phyloP scores from a whole-genome alignment of 257 asterid genomes.

The Fraxinus anomala region DNA sequence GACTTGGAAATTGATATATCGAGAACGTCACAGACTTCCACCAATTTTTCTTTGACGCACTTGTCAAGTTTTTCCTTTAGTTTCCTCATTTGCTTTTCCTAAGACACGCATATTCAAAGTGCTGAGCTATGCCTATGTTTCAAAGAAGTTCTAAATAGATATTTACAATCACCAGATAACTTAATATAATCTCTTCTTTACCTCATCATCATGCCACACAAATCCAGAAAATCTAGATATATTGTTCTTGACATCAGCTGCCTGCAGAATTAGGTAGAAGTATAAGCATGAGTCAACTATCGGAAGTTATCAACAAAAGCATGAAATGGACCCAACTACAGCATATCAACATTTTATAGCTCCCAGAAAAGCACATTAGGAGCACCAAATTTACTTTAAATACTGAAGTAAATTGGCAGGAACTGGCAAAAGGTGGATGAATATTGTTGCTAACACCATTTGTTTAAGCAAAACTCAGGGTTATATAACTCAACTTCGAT shows the following conservation, averaged over 20 bases:
- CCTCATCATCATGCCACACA: conserved; percentile 90
- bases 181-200: conserved; percentile 21
- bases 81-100: conserved; percentile 81
- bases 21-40: conserved; percentile 77
- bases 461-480: not conserved
- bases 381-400: not conserved
- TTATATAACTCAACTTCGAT: conserved; percentile 10
- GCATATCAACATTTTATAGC: conserved; percentile 5
- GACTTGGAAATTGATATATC: conserved; percentile 66
- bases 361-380: not conserved
- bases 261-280: conserved; percentile 50
- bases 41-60: conserved; percentile 76
- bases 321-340: conserved; percentile 7
- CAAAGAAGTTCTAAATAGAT: conserved; percentile 20
- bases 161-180: not conserved
- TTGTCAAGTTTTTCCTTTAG: conserved; percentile 88
- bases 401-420: not conserved
- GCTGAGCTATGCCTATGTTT: not conserved
- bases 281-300: conserved; percentile 4
- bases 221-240: conserved; percentile 87
- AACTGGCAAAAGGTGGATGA: not conserved
- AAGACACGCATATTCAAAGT: conserved; percentile 29
- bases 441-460: not conserved
- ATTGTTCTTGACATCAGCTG: conserved; percentile 71
- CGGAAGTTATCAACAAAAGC: conserved; percentile 9